Base-by-base conservation (phyloP, 2,329 filamentous ascomycete genomes). In the Hypoxylon sp. region DNA sequence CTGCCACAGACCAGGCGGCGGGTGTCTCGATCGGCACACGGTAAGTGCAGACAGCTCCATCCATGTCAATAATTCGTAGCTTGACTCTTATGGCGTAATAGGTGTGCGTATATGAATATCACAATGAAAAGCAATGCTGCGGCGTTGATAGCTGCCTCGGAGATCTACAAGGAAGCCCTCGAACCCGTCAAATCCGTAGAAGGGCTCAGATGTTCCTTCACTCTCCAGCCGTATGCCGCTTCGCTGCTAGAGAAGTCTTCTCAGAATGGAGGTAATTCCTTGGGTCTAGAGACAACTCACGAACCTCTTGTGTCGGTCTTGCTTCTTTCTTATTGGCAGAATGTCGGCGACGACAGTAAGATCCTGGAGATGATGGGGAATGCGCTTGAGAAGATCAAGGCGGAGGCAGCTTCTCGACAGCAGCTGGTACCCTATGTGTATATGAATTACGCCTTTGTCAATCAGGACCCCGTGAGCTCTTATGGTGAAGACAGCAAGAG, bases 371-470 rank as follows among this genome's bases (percentile, higher is more conserved):
- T 48, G 2, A 62, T 68, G 26, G 52, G 58, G 18, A 45, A n/a
- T 3, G 49, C 45, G 1, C 28, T 73, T 12, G 56, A 62, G 11
- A n/a, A 26, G 4, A 71, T 72, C 32, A 49, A 68, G 7, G 16
- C 3, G 9, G 61, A 71, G 14, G 70, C 71, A 5, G 52, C 9
- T 3, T 18, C 30, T 2, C 70, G 57, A 38, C 60, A 60, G 4
- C 66, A 62, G 18, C 8, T 51, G 4, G 56, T 72, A 12, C 42
- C 63, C 7, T 73, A 67, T 53, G 63, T 59, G 30, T 73, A 71
- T 52, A 44, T 71, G 68, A 73, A 73, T 57, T 72, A 74, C 38
- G 67, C 72, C 11, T 68, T 49, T 33, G 12, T 8, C 12, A 33
- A 56, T n/a, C 70, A 74, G 61, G 61, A 72, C 36, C 60, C 68